These are phyloP conservation scores for Haplographium delicatum DNA, from an alignment of 495 filamentous ascomycete species.

Conservation along the genomic window DNA sequence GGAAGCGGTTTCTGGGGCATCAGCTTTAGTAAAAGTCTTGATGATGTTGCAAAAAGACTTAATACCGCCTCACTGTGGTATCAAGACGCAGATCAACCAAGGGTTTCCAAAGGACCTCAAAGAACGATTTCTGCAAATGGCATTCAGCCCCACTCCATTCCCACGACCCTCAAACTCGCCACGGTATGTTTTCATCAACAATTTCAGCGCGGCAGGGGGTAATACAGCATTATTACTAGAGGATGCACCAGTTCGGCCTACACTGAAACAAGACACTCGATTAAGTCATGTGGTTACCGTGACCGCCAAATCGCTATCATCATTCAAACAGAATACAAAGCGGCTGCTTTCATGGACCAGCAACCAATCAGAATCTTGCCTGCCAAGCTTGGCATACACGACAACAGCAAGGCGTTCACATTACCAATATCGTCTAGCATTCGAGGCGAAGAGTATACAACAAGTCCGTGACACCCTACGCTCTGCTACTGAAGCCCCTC, in stretches of 20 bases:
- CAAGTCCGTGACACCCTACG: constrained; percentile 40
- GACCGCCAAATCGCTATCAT: constrained; percentile 51
- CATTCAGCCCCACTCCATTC: constrained; percentile 53
- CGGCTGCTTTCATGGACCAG: constrained; percentile 47
- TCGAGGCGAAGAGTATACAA: constrained; percentile 34
- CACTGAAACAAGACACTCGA: constrained; percentile 38
- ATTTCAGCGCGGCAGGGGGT: constrained; percentile 64
- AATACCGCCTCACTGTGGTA: constrained; percentile 82
- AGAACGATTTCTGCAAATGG: constrained; percentile 69
- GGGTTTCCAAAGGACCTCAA: constrained; percentile 70
- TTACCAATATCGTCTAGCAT: constrained; percentile 63
- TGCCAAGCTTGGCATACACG: constrained; percentile 66
- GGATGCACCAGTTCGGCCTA: constrained; percentile 37
- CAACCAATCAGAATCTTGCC: constrained; percentile 40
- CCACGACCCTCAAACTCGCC: constrained; percentile 51
- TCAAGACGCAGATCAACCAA: constrained; percentile 76
- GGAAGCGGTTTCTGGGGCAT: constrained; percentile 83
- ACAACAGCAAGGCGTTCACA: constrained; percentile 75
- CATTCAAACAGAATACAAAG: constrained; percentile 48
- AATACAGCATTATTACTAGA: constrained; percentile 60
- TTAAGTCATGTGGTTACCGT: constrained; percentile 48
- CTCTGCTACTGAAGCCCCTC: constrained; percentile 26
- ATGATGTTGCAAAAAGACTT: constrained; percentile 73
- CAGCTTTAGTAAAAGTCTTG: constrained; percentile 72
- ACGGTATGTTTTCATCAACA: constrained; percentile 58